Conservation (phyloP, 1,284 basidiomycete species). For the Chondrostereum purpureum region DNA sequence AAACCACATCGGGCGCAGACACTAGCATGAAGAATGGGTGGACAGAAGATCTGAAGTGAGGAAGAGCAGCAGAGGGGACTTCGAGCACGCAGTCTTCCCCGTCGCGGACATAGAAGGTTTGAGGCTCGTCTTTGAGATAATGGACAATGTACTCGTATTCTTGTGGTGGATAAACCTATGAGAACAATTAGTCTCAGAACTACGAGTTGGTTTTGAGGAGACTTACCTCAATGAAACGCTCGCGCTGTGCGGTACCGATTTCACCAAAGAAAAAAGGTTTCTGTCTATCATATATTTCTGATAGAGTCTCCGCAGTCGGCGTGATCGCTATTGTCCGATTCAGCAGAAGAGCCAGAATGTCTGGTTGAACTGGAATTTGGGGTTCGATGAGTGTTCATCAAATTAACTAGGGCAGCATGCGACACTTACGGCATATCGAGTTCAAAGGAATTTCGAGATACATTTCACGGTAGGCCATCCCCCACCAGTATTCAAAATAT, state of each 20-base stretch:
- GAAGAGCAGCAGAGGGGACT: not conserved
- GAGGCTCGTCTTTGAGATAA: not conserved
- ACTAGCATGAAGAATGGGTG: not conserved
- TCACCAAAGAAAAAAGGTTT: too few relatives aligned
- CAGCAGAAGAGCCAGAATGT: not conserved
- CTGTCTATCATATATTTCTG: not conserved
- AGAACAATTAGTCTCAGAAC: too few relatives aligned
- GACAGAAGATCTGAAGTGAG: not conserved
- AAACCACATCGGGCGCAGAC: not conserved
- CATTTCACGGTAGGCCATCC: not conserved
- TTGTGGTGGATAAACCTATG: not conserved
- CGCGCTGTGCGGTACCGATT: not conserved
- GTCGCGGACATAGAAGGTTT: not conserved
- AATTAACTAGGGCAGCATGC: not conserved
- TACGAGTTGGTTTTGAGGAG: not conserved
- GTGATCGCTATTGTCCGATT: not conserved
- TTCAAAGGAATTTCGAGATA: not conserved
- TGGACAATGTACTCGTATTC: not conserved
- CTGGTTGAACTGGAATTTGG: not conserved
- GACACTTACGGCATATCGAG: not conserved
- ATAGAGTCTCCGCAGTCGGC: not conserved
- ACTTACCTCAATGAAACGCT: too few relatives aligned
- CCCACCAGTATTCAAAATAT: not conserved
- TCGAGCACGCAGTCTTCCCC: not conserved
- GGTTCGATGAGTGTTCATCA: not conserved